Evolutionary conservation across 805 yeast genomes (phyloP), one percentile per base, ranked within the genome.

Genomic region (Myxozyma monticola): DNA sequence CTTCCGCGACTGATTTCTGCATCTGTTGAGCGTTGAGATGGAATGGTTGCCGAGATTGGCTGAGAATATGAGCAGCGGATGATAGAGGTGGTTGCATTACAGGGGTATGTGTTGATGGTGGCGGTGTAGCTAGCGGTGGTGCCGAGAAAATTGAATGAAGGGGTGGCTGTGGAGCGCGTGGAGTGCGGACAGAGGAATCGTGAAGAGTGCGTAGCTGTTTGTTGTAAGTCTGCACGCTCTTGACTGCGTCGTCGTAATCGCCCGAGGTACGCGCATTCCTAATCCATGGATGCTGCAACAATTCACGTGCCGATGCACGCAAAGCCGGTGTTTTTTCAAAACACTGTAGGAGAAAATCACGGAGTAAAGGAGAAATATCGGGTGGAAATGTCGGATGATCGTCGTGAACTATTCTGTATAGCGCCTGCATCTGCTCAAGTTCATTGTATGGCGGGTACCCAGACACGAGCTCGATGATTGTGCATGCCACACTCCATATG

Each of bases 361-460:
- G 71, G 74, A 53, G 67, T 3, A 78, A 63, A 2, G 71, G 67
- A 7, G 71, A 64, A 1, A 65, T 45, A 7, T 63, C 67, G 1
- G 73, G 72, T 0, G 95, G 95, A 18, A 86, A 67, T 0, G 84
- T 82, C 1, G 91, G 88, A 48, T 76, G 75, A 15, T 80, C 84
- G 44, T 85, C 88, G 4, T 84, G 79, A 0, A 88, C 95, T 44
- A 88, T 84, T 0, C 93, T 89, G 69, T 85, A 95, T 50, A 88
- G 71, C 0, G 93, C 88, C 1, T 88, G 84, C 81, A 86, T 81
- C 8, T 85, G 84, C 50, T 81, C 81, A 44, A 81, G 70, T 38
- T 87, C 82, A 54, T 84, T 83, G 62, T 88, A 88, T 0, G 97
- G 96, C 0, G 99, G 42, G 42, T 80, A 76, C 0, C 88, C 95